A percentile compares a stretch with the other conserved stretches of the same genome.
These are phyloP conservation scores for Auricularia sp. DNA, from an alignment of 768 basidiomycete genomes.

Conservation along the genomic window DNA sequence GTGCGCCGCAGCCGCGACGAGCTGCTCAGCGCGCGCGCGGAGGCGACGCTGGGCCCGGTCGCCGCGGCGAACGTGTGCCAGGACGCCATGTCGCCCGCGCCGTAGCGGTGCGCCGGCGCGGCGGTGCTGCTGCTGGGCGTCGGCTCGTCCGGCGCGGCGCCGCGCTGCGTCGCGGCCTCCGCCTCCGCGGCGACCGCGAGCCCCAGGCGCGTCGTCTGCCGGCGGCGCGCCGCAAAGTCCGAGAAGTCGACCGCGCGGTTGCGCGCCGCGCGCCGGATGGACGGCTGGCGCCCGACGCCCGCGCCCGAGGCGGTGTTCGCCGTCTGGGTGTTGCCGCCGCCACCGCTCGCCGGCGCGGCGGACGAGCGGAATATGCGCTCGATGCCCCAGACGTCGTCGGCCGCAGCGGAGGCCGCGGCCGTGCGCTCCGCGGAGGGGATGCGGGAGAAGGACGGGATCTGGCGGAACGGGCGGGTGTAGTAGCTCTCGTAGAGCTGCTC, in stretches of 20 bases:
- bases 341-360: not conserved
- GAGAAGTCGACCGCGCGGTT: conserved; percentile 57
- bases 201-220: conserved; percentile 15
- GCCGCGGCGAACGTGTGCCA: too few species aligned
- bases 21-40: not conserved
- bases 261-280: conserved; percentile 48
- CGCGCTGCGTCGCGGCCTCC: not conserved
- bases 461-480: conserved; percentile 4
- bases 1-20: not conserved
- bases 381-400: conserved; percentile 5
- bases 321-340: not conserved
- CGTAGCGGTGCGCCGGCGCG: not conserved
- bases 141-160: not conserved
- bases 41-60: not conserved
- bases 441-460: conserved; percentile 26
- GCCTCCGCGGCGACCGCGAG: not conserved
- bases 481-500: conserved; percentile 60
- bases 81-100: not conserved
- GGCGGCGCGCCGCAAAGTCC: conserved; percentile 59
- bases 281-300: conserved; percentile 44
- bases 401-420: not conserved
- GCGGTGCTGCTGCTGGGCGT: too few species aligned
- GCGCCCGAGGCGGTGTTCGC: conserved; percentile 9
- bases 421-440: conserved; percentile 7
- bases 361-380: conserved; percentile 1